Evolutionary conservation across 2,329 filamentous ascomycete species (phyloP).

Genomic region (Aspergillus persii): DNA sequence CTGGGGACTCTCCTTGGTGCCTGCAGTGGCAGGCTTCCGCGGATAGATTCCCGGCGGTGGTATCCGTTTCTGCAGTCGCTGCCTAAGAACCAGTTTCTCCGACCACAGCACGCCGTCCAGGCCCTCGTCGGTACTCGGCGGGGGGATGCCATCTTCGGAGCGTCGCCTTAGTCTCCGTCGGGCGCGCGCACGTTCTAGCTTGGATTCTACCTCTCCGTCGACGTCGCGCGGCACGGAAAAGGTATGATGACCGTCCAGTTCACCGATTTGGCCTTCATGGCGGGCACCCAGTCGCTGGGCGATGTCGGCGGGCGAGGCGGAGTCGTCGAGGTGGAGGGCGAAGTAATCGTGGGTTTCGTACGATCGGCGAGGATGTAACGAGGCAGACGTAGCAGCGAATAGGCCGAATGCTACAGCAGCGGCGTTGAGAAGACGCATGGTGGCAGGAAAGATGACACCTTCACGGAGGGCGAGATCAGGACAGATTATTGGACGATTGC

Average conservation of each 20-base stretch:
- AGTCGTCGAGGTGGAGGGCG: conserved; percentile 74
- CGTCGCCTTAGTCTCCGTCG: conserved; percentile 61
- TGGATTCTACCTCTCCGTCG: conserved; percentile 54
- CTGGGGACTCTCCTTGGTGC: conserved; percentile 36
- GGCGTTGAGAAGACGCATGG: conserved; percentile 24
- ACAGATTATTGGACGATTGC: conserved; percentile 12
- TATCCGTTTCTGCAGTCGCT: conserved; percentile 60
- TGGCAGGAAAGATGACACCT: conserved; percentile 4
- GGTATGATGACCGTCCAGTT: conserved; percentile 77
- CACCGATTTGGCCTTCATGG: conserved; percentile 77
- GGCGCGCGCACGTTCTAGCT: conserved; percentile 53
- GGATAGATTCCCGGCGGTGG: conserved; percentile 32
- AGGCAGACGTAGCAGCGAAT: conserved; percentile 47
- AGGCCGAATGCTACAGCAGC: conserved; percentile 28
- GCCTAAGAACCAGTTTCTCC: conserved; percentile 70
- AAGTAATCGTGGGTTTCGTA: conserved; percentile 88
- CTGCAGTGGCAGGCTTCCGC: conserved; percentile 42
- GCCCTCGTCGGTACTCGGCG: conserved; percentile 43
- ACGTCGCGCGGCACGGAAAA: conserved; percentile 66
- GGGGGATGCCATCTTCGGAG: conserved; percentile 16
- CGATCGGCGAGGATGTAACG: conserved; percentile 59
- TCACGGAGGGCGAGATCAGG: conserved; percentile 15
- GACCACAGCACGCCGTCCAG: conserved; percentile 75
- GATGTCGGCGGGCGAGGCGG: conserved; percentile 63
- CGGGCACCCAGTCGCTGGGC: conserved; percentile 70